Base-by-base conservation (phyloP, 164 flowering plant species). In the Tinospora cordifolia region DNA sequence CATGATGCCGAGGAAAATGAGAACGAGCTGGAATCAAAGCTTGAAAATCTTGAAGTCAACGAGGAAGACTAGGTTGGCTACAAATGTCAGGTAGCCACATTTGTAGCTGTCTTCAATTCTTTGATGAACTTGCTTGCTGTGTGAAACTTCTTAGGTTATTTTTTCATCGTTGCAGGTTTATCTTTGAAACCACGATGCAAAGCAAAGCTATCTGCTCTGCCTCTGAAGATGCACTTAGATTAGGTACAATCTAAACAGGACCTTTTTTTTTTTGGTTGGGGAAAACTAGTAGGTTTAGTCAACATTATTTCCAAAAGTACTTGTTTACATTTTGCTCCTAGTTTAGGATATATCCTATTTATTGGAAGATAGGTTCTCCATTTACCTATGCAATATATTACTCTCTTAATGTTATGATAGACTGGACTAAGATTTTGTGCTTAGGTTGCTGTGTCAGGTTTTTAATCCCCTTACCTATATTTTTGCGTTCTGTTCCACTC, bases 11-110 rank as follows among this genome's bases (percentile, higher is more conserved):
- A 69, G 14, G 76, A 69, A 25, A 72, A 73, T 19, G 76, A 72
- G 2, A 80, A 81, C 36, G 90, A 80, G 65, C 70, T 89, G 65
- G 90, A 81, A 62, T 78, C 85, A 0, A 87, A 85, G 75, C 79
- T 89, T 68, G 75, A 81, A 77, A 72, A 78, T 58, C 87, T 89
- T 63, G 84, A 83, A 71, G 87, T 89, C 41, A 62, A 60, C 25
- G 54, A 75, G 17, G 83, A 84, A 46, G 78, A 83, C 11, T 80
- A 74, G 71, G 58, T 14, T n/a, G 21, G 39, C 64, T 63, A 13
- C 24, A 25, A 14, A 24, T 63, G 11, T 69, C 58, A 64, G 69
- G 65, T 69, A 39, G 0, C 24, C 60, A 1, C 6, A n/a, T n/a
- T n/a, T n/a, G n/a, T n/a, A n/a, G n/a, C n/a, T n/a, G 10, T 7